phyloP scores from a whole-genome alignment of 192 early-diverging fungal genomes.

The Blastocladiella britannica region DNA sequence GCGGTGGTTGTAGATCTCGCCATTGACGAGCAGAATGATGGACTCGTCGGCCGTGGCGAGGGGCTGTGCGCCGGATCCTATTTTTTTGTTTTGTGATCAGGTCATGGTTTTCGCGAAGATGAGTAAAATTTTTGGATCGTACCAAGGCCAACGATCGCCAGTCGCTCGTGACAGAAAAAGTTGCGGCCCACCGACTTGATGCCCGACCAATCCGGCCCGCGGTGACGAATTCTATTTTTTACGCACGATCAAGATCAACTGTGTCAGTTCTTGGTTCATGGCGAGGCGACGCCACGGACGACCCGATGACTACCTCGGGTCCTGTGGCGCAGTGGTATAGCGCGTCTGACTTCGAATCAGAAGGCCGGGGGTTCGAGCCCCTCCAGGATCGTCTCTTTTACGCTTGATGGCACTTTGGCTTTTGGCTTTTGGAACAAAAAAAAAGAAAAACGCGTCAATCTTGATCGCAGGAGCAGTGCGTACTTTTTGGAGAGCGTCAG shows the following conservation, averaged over 20 bases:
- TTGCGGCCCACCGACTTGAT: constrained; percentile 58
- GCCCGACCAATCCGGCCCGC: constrained; percentile 98
- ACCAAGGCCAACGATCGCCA: constrained; percentile 97
- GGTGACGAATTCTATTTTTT: constrained; percentile 61
- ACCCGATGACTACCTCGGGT: background rate
- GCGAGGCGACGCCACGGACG: constrained; percentile 1
- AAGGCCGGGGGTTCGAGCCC: background rate
- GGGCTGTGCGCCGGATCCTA: constrained; percentile 63
- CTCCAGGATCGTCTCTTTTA: background rate
- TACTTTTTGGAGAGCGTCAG: constrained; percentile 74
- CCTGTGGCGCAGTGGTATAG: background rate
- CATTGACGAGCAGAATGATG: constrained; percentile 80
- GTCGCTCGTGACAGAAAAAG: constrained; percentile 89
- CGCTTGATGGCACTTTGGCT: background rate
- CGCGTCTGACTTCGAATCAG: background rate
- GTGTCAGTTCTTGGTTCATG: background rate
- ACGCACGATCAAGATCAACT: background rate
- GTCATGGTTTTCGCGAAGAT: background rate
- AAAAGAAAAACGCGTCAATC: background rate
- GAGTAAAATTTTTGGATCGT: constrained; percentile 12
- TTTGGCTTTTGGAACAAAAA: background rate
- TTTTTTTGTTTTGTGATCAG: background rate
- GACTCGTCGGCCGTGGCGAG: constrained; percentile 76
- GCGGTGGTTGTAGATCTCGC: constrained; percentile 98
- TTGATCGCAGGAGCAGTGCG: constrained; percentile 3